phyloP scores from a whole-genome alignment of 116 monocot species.

The Thalassia testudinum region DNA sequence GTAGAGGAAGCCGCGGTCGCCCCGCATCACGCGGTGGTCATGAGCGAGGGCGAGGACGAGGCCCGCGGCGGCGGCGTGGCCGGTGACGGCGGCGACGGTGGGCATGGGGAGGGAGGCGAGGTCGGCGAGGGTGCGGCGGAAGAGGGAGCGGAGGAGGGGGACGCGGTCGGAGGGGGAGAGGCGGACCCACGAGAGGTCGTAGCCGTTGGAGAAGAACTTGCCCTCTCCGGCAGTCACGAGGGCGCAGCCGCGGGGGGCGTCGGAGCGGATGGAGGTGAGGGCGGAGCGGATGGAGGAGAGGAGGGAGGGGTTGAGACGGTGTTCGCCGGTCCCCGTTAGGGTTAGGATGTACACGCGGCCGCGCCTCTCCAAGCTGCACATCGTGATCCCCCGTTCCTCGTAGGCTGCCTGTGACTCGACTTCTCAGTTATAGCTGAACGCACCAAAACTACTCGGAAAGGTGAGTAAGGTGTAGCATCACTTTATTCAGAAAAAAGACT shows the following conservation, averaged over 20 bases:
- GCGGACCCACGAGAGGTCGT: slow-evolving; percentile 16
- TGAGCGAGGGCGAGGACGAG: slow-evolving; percentile 39
- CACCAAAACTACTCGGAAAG: too few species aligned
- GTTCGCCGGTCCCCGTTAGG: slow-evolving; percentile 11
- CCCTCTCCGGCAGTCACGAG: slow-evolving; percentile 20
- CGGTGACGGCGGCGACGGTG: slow-evolving; percentile 71
- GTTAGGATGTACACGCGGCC: slow-evolving; percentile 15
- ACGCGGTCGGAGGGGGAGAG: slow-evolving; percentile 9
- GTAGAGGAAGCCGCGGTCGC: slow-evolving; percentile 58
- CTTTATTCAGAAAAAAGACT: too few species aligned
- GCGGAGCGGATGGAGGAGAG: slow-evolving; percentile 4
- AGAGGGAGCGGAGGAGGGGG: slow-evolving; percentile 11
- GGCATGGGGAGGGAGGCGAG: slow-evolving; percentile 73
- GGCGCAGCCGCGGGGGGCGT: slow-evolving; percentile 4
- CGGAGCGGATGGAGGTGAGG: not conserved
- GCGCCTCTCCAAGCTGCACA: slow-evolving; percentile 11
- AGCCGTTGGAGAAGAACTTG: slow-evolving; percentile 26
- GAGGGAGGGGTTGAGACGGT: slow-evolving; percentile 9
- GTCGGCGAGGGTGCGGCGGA: slow-evolving; percentile 28
- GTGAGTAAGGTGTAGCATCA: too few species aligned
- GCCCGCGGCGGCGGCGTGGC: slow-evolving; percentile 75
- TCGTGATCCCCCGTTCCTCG: not conserved
- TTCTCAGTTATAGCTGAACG: too few species aligned
- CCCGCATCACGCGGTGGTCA: slow-evolving; percentile 55
- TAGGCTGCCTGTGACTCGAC: too few species aligned